Conservation (phyloP, 2,329 filamentous ascomycete genomes). For the Apiospora marii region DNA sequence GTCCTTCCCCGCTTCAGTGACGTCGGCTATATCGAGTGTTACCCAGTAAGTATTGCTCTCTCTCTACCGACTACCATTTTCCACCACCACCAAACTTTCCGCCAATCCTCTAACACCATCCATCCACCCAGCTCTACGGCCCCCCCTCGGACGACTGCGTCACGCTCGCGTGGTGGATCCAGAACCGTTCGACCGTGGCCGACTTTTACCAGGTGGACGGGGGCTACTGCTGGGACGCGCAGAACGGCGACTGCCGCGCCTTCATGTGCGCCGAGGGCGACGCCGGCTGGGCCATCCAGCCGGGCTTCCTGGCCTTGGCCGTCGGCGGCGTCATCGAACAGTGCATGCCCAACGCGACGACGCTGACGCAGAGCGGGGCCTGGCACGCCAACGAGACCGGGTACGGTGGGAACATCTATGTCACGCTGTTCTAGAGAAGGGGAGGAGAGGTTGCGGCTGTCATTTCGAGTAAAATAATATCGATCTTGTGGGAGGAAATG, state of each 20-base stretch:
- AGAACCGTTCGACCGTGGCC: not conserved
- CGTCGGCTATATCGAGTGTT: not conserved
- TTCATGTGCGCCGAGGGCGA: conserved; percentile 19
- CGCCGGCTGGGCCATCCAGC: not conserved
- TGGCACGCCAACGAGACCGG: not conserved
- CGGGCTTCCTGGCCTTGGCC: not conserved
- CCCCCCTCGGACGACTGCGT: not conserved
- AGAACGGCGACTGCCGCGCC: conserved; percentile 2
- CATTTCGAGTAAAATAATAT: not conserved
- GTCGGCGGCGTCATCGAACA: not conserved
- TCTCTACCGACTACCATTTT: not conserved
- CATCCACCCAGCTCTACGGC: not conserved
- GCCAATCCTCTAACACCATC: not conserved
- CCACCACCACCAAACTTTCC: not conserved
- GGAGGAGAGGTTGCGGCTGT: not conserved
- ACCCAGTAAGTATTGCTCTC: not conserved
- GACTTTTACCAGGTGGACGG: not conserved
- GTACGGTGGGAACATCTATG: not conserved
- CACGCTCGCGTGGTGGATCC: not conserved
- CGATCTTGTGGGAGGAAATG: too few species aligned
- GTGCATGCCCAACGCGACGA: not conserved
- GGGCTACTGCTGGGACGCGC: conserved; percentile 18
- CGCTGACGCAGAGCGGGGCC: conserved; percentile 1
- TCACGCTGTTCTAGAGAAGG: not conserved
- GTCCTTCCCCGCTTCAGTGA: not conserved